Evolutionary conservation across 768 basidiomycete species (phyloP), one percentile per base, ranked within the genome.

Genomic region (Calocera cornea): DNA sequence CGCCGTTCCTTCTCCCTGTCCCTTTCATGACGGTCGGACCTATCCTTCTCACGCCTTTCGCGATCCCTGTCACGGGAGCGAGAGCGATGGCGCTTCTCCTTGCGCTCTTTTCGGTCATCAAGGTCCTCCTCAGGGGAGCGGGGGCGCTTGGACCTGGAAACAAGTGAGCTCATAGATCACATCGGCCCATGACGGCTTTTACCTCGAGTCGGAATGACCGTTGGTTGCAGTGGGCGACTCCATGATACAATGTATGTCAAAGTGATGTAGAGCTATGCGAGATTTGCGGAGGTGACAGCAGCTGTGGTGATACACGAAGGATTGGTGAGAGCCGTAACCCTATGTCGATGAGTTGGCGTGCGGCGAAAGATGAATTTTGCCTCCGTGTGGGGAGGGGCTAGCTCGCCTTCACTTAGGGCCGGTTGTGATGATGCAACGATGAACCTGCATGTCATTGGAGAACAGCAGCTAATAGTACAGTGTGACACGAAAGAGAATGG

Each of bases 1-100:
- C 85, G 83, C 69, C 83, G 75, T 67, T 85, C 83, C 68, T 72
- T 70, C 34, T 74, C 74, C 67, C 81, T 78, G 69, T 84, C 83
- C 65, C 80, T 77, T 27, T 72, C 72, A 22, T 50, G 78, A 33
- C 79, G 75, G 67, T 82, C 75, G 64, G 76, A 75, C 44, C 72
- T 73, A 47, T 79, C 78, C 33, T 78, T 78, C 66, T 77, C 77
- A 66, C 77, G 73, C 64, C 73, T 72, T 22, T 69, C 70, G 50
- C 69, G 67, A 1, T 73, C 71, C 10, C 67, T 34, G 34, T 63
- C 64, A 19, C 67, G 54, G 29, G 54, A 60, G 7, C 31, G 54
- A 60, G 54, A 60, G 14, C 54, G 54, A 24, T 60, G 54, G 11
- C 54, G 54, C 22, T 33, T 60, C 19, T 60, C 54, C 22, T 33